These are phyloP conservation scores for Hyphodiscus hymeniophilus DNA, from an alignment of 495 filamentous ascomycete genomes.

Conservation along the genomic window DNA sequence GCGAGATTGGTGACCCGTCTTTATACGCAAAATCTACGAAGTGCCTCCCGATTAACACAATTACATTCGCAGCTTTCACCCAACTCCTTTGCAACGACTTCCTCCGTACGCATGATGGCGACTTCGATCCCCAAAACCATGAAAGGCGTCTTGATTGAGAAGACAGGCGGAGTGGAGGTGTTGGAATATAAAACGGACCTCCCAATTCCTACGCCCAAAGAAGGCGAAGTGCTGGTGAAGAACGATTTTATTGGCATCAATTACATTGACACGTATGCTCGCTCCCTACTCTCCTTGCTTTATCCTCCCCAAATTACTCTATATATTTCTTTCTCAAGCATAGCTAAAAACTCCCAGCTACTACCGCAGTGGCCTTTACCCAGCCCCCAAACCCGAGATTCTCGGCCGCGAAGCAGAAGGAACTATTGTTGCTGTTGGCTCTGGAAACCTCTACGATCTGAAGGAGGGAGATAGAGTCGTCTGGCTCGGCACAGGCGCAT, in stretches of 20 bases:
- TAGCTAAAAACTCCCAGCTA: slow-evolving; percentile 47
- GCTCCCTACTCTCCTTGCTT: not conserved
- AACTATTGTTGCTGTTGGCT: slow-evolving; percentile 30
- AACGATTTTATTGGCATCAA: slow-evolving; percentile 84
- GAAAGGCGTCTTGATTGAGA: slow-evolving; percentile 68
- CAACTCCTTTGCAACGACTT: not conserved
- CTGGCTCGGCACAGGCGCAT: slow-evolving; percentile 52
- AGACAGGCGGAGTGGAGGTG: slow-evolving; percentile 72
- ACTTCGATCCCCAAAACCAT: slow-evolving; percentile 45
- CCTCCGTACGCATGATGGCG: slow-evolving; percentile 30
- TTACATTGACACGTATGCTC: slow-evolving; percentile 68
- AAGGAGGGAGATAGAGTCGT: slow-evolving; percentile 59
- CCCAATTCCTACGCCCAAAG: slow-evolving; percentile 63
- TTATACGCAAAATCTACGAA: not conserved
- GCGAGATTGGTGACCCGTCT: slow-evolving; percentile 9
- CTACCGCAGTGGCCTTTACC: slow-evolving; percentile 86
- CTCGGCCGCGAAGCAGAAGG: slow-evolving; percentile 80
- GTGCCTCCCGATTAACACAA: slow-evolving; percentile 7
- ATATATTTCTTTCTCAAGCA: too few relatives aligned
- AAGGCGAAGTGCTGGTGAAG: slow-evolving; percentile 72
- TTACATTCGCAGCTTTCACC: slow-evolving; percentile 12
- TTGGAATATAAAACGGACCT: slow-evolving; percentile 66
- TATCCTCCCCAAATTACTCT: not conserved
- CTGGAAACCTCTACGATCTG: slow-evolving; percentile 37
- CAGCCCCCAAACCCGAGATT: slow-evolving; percentile 63